Conservation (phyloP, 768 basidiomycete genomes). For the Lactifluus piperatus region DNA sequence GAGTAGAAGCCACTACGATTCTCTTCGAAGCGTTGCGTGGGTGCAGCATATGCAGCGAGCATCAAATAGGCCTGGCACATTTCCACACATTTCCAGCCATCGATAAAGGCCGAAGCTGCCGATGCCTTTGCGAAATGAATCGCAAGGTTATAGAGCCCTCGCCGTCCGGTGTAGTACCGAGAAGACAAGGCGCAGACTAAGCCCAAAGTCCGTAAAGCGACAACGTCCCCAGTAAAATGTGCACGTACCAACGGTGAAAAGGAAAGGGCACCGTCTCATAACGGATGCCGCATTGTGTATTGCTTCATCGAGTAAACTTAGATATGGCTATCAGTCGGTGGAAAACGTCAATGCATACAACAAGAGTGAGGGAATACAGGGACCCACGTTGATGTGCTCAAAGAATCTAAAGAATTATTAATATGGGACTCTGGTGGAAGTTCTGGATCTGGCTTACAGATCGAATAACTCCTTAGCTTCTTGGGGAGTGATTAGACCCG, state of each 20-base stretch:
- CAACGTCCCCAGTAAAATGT: background rate
- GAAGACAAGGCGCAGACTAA: constrained; percentile 64
- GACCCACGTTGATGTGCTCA: constrained; percentile 43
- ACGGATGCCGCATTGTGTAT: constrained; percentile 46
- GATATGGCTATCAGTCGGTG: constrained; percentile 39
- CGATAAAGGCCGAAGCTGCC: constrained; percentile 50
- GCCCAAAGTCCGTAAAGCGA: background rate
- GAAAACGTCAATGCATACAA: constrained; percentile 11
- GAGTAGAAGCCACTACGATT: constrained; percentile 67
- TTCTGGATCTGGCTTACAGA: constrained; percentile 21
- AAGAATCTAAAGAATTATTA: constrained; percentile 35
- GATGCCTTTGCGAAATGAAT: constrained; percentile 55
- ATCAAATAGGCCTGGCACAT: constrained; percentile 71
- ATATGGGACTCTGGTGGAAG: background rate
- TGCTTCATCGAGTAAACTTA: constrained; percentile 48
- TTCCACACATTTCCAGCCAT: constrained; percentile 61
- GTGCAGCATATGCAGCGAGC: constrained; percentile 52
- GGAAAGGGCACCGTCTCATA: constrained; percentile 47
- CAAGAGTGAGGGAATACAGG: background rate
- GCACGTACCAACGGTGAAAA: constrained; percentile 51
- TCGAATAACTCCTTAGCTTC: constrained; percentile 27
- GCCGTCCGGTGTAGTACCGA: constrained; percentile 49
- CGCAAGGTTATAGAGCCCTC: constrained; percentile 46
- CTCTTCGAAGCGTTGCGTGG: constrained; percentile 58
- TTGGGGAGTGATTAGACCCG: constrained; percentile 26